Evolutionary conservation across 257 asterid species (phyloP).

Genomic region (Forsythia suspensa): DNA sequence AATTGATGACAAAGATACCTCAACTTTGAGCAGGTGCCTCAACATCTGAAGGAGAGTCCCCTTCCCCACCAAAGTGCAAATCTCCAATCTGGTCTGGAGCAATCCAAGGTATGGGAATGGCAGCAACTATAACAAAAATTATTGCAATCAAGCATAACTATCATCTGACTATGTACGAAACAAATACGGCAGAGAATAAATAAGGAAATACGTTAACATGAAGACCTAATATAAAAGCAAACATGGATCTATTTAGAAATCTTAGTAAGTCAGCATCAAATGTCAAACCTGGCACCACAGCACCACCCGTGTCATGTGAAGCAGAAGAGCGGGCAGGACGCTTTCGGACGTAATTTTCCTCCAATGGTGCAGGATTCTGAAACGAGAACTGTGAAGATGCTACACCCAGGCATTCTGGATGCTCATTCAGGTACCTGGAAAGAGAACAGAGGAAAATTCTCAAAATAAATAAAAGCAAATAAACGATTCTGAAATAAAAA

Average conservation of each 20-base stretch:
- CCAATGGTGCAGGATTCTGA: constrained; percentile 65
- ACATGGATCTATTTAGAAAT: background rate
- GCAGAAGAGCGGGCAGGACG: constrained; percentile 30
- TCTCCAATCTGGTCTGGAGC: background rate
- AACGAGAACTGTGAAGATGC: constrained; percentile 53
- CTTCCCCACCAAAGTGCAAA: background rate
- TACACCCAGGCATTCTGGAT: constrained; percentile 49
- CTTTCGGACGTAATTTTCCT: constrained; percentile 56
- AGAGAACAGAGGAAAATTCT: background rate
- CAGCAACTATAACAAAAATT: background rate
- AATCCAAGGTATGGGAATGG: background rate
- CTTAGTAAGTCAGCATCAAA: background rate
- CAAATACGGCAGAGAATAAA: background rate
- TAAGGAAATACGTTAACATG: background rate
- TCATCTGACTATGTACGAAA: background rate
- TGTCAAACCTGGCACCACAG: constrained; percentile 16
- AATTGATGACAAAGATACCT: constrained; percentile 20
- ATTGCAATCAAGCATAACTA: background rate
- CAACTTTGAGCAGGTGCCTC: background rate
- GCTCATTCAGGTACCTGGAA: constrained; percentile 53
- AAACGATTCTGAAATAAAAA: background rate
- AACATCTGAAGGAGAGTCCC: background rate
- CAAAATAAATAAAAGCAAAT: background rate
- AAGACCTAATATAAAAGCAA: background rate
- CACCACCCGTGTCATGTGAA: constrained; percentile 18